A percentile compares a stretch with the other conserved stretches of the same genome.
Conservation (phyloP, 257 asterid genomes). For the Hygrophila difformis region DNA sequence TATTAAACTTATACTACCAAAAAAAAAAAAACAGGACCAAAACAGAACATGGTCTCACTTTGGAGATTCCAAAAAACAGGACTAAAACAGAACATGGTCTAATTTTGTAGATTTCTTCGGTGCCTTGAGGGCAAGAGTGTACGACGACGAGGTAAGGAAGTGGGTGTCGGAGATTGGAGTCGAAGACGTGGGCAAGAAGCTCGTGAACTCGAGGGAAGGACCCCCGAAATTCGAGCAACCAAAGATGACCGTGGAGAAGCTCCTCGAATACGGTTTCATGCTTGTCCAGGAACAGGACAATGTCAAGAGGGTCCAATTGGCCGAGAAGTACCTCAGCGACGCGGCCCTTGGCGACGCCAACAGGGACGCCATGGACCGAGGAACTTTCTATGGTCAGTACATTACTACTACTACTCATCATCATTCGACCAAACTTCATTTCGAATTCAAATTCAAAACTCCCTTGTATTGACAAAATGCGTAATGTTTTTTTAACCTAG, state of each 20-base stretch:
- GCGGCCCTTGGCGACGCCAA: constrained; percentile 90
- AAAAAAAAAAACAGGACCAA: too few species aligned
- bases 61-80: too few species aligned
- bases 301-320: constrained; percentile 84
- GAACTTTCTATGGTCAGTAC: constrained; percentile 43
- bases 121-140: constrained; percentile 81
- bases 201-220: constrained; percentile 72
- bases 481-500: too few species aligned
- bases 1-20: too few species aligned
- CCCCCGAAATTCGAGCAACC: constrained; percentile 77
- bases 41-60: too few species aligned
- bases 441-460: too few species aligned
- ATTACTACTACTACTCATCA: too few species aligned
- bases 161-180: constrained; percentile 53
- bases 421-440: too few species aligned
- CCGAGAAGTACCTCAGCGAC: constrained; percentile 53
- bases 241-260: constrained; percentile 55
- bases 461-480: too few species aligned
- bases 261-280: constrained; percentile 65
- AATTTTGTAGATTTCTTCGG: constrained; percentile 65
- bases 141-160: constrained; percentile 69
- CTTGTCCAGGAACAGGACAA: constrained; percentile 82
- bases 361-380: constrained; percentile 43
- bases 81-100: too few species aligned
- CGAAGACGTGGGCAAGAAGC: constrained; percentile 42